Evolutionary conservation across 805 yeast species (phyloP), one percentile per base, ranked within the genome.

Genomic region (Zygotorulaspora florentina): DNA sequence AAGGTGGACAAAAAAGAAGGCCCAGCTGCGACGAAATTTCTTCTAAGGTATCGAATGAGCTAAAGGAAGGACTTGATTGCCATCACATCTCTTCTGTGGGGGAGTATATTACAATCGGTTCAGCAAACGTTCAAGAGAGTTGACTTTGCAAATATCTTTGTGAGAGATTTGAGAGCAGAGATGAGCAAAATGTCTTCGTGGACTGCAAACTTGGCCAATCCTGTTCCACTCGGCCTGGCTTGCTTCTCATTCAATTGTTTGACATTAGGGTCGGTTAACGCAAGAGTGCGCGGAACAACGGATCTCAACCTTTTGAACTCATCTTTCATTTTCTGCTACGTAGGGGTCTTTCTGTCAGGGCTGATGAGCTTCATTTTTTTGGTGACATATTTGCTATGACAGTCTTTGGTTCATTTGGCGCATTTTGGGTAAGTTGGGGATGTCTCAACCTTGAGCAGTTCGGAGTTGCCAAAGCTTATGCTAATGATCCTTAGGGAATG

Each of bases 331-430:
- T 82, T 84, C 64, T 82, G 82, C 60, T 90, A 89, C 46, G 91
- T 90, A 31, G 70, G 79, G 16, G 75, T 84, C 47, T 67, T 81
- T 46, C 67, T 83, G 48, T 87, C 90, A 6, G 90, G 89, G 46
- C 73, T 84, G 73, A 78, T 85, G 76, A 87, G 85, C 65, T 74
- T 83, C 65, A n/a, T n/a, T 80, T 83, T n/a, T 71, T 78, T 35
- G 89, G 85, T 56, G 83, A 83, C 66, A 83, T 88, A 16, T 84
- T 82, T 68, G 87, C 87, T 66, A 86, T 83, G 54, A 74, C 84
- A 23, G 68, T 69, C 16, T 59, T 70, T 47, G 66, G 70, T 30
- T 61, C 72, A 3, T 70, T 68, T 54, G 91, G 87, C 48, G 90
- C 87, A 2, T 84, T 84, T 63, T 84, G 91, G 91, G 76, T 81